Evolutionary conservation across 192 early-diverging fungal genomes (phyloP).

Genomic region (Coemansia guatemalensis): DNA sequence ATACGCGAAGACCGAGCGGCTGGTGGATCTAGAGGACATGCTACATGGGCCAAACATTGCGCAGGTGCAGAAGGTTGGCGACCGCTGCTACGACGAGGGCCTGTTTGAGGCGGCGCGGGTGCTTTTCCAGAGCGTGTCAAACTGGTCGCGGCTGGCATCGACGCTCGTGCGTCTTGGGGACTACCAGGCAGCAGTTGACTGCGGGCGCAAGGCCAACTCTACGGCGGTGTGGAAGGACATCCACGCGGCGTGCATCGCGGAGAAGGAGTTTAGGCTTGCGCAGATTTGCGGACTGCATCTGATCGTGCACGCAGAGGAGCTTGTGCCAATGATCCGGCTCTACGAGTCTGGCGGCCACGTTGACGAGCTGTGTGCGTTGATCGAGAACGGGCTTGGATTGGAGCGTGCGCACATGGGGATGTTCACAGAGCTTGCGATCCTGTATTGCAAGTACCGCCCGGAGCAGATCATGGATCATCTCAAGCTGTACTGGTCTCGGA

Average conservation of each 20-base stretch:
- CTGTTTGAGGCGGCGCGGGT: conserved; percentile 94
- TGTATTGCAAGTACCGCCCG: conserved; percentile 95
- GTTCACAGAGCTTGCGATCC: conserved; percentile 98
- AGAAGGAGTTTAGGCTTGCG: conserved; percentile 93
- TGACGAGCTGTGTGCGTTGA: conserved; percentile 84
- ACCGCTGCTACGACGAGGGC: conserved; percentile 90
- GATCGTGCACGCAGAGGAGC: conserved; percentile 96
- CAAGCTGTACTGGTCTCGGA: conserved; percentile 93
- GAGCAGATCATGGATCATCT: conserved; percentile 98
- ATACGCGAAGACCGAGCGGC: conserved; percentile 90
- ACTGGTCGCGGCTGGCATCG: conserved; percentile 96
- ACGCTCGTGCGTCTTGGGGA: conserved; percentile 94
- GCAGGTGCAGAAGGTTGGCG: conserved; percentile 89
- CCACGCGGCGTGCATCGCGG: conserved; percentile 91
- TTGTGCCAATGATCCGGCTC: conserved; percentile 80
- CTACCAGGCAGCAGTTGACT: conserved; percentile 96
- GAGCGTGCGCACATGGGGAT: conserved; percentile 99
- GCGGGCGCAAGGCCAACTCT: conserved; percentile 97
- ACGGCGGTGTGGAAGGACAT: conserved; percentile 99
- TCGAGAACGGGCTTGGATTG: conserved; percentile 92
- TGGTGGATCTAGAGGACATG: conserved; percentile 93
- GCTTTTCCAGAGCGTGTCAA: conserved; percentile 93
- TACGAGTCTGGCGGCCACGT: conserved; percentile 91
- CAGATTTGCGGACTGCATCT: conserved; percentile 98
- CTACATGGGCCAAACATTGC: conserved; percentile 92